Evolutionary conservation across 148 eudicot species (phyloP).

Genomic region (Arctostaphylos glauca): DNA sequence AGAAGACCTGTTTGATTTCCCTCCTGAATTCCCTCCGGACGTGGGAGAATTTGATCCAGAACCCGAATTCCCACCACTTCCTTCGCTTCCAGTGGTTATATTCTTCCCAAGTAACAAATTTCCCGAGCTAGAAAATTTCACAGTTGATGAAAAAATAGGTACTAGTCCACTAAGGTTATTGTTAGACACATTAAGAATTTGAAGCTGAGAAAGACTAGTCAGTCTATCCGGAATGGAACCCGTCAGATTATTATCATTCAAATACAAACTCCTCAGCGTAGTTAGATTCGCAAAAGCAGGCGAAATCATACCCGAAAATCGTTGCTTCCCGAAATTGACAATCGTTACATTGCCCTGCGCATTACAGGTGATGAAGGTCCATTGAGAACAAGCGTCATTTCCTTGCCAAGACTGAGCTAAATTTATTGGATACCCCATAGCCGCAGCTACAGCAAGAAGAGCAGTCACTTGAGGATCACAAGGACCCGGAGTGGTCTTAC

Average conservation of each 20-base stretch:
- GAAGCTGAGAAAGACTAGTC: slow-evolving; percentile 41
- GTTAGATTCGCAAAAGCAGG: slow-evolving; percentile 57
- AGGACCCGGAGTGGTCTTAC: slow-evolving; percentile 46
- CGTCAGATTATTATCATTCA: slow-evolving; percentile 49
- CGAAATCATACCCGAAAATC: slow-evolving; percentile 50
- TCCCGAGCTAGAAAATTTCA: slow-evolving; percentile 37
- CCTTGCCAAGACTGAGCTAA: slow-evolving; percentile 62
- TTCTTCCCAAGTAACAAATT: slow-evolving; percentile 34
- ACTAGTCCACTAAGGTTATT: slow-evolving; percentile 55
- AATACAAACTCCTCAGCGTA: slow-evolving; percentile 27
- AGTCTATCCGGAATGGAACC: slow-evolving; percentile 52
- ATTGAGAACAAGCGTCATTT: slow-evolving; percentile 52
- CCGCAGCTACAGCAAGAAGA: slow-evolving; percentile 46
- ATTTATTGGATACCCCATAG: slow-evolving; percentile 45
- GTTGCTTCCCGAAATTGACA: slow-evolving; percentile 48
- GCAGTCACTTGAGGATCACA: slow-evolving; percentile 62
- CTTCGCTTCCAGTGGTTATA: slow-evolving; percentile 17
- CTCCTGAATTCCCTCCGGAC: slow-evolving; percentile 17
- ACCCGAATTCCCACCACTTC: slow-evolving; percentile 16
- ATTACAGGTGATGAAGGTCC: slow-evolving; percentile 51
- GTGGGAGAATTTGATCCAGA: slow-evolving; percentile 24
- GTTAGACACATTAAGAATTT: slow-evolving; percentile 49
- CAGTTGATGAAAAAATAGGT: slow-evolving; percentile 39
- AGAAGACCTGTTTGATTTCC: slow-evolving; percentile 14
- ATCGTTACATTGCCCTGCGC: slow-evolving; percentile 22